These are phyloP conservation scores for Dissophora ornata DNA, from an alignment of 192 early-diverging fungal species.

Conservation along the genomic window DNA sequence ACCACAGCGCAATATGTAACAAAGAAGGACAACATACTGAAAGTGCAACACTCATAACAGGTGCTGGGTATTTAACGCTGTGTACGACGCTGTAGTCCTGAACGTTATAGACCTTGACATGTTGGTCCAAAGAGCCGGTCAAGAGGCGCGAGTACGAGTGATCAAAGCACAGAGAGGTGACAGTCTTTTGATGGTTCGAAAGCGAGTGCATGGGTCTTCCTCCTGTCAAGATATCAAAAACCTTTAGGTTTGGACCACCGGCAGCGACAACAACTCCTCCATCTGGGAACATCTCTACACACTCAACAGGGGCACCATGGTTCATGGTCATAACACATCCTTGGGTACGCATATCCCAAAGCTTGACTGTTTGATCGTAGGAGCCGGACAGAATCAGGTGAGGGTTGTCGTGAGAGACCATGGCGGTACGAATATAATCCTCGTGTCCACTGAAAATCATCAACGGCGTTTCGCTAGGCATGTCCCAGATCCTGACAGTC, in stretches of 20 bases:
- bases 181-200: conserved; percentile 95
- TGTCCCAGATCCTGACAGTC: conserved; percentile 95
- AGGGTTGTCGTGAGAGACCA: conserved; percentile 80
- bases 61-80: conserved; percentile 89
- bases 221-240: conserved; percentile 91
- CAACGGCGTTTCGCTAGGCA: conserved; percentile 80
- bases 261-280: conserved; percentile 82
- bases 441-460: conserved; percentile 82
- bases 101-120: conserved; percentile 94
- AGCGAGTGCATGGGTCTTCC: conserved; percentile 80
- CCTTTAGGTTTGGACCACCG: conserved; percentile 82
- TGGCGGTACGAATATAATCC: conserved; percentile 90
- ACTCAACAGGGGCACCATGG: conserved; percentile 91
- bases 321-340: conserved; percentile 79
- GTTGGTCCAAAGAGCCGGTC: conserved; percentile 93
- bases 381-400: conserved; percentile 88
- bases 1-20: background rate
- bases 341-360: conserved; percentile 91
- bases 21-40: conserved; percentile 64
- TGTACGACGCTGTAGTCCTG: conserved; percentile 88
- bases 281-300: conserved; percentile 85
- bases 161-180: conserved; percentile 91
- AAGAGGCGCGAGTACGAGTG: conserved; percentile 78
- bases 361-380: conserved; percentile 94
- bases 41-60: conserved; percentile 89